A percentile compares a stretch with the other conserved stretches of the same genome.
These are phyloP conservation scores for Aphanomyces cochlioides DNA, from an alignment of 352 stramenopile genomes.

Conservation along the genomic window DNA sequence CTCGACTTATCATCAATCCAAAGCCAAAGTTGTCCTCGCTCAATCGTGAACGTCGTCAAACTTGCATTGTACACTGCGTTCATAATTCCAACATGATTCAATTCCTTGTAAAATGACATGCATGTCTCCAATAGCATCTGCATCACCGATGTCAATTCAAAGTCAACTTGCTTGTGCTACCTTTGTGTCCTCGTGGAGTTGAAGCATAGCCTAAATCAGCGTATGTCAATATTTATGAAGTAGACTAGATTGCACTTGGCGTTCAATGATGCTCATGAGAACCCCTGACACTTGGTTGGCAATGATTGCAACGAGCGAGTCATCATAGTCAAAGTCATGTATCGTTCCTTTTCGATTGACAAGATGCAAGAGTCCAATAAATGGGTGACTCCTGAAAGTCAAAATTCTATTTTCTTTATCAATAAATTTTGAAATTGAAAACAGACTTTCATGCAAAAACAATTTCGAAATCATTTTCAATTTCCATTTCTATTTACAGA, in stretches of 20 bases:
- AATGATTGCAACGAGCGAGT: conserved; percentile 76
- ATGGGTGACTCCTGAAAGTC: too few species aligned
- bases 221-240: neutral
- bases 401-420: too few species aligned
- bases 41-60: conserved; percentile 55
- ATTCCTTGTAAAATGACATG: conserved; percentile 78
- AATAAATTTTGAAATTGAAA: too few species aligned
- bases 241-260: conserved; percentile 35
- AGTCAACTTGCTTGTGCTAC: conserved; percentile 22
- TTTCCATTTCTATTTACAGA: too few species aligned
- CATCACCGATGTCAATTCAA: conserved; percentile 37
- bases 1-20: conserved; percentile 47
- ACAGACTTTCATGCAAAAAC: too few species aligned
- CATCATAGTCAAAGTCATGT: conserved; percentile 54
- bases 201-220: conserved; percentile 38
- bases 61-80: conserved; percentile 79
- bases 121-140: conserved; percentile 60
- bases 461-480: too few species aligned
- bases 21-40: conserved; percentile 61
- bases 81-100: conserved; percentile 69
- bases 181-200: conserved; percentile 60
- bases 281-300: conserved; percentile 60
- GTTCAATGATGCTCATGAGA: conserved; percentile 64
- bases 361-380: conserved; percentile 63
- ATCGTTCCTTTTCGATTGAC: conserved; percentile 69